Evolutionary conservation across 2,329 filamentous ascomycete species (phyloP).

Genomic region (Talaromyces sp.): DNA sequence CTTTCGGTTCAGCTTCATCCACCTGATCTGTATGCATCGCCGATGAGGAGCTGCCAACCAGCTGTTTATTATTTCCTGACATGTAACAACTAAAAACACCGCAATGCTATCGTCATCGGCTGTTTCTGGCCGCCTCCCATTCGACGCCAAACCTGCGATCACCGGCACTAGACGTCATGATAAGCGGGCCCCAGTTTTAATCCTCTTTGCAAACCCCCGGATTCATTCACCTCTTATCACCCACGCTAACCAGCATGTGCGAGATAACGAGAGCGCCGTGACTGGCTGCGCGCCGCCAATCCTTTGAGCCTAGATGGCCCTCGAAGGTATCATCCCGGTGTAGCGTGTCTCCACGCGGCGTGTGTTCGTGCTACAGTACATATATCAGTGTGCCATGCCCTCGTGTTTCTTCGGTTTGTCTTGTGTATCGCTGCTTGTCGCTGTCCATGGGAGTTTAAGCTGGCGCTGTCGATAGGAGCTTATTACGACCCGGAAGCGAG

Average conservation of each 20-base stretch:
- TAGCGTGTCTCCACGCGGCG: background rate
- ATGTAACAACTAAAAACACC: background rate
- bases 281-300: background rate
- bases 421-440: background rate
- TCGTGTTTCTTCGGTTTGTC: background rate
- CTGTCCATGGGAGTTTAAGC: background rate
- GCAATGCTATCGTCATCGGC: background rate
- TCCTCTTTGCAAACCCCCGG: background rate
- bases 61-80: background rate
- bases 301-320: background rate
- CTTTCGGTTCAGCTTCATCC: background rate
- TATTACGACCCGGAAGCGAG: background rate
- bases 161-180: constrained; percentile 8
- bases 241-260: background rate
- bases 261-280: constrained; percentile 3
- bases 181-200: background rate
- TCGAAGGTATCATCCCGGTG: background rate
- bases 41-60: background rate
- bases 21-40: too few relatives aligned
- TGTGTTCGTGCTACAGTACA: background rate
- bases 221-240: background rate
- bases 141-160: background rate
- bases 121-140: background rate
- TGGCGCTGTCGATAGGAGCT: background rate
- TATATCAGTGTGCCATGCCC: background rate